Evolutionary conservation across 306 rosid species (phyloP), one percentile per base, ranked within the genome.

Genomic region (Abrus precatorius): DNA sequence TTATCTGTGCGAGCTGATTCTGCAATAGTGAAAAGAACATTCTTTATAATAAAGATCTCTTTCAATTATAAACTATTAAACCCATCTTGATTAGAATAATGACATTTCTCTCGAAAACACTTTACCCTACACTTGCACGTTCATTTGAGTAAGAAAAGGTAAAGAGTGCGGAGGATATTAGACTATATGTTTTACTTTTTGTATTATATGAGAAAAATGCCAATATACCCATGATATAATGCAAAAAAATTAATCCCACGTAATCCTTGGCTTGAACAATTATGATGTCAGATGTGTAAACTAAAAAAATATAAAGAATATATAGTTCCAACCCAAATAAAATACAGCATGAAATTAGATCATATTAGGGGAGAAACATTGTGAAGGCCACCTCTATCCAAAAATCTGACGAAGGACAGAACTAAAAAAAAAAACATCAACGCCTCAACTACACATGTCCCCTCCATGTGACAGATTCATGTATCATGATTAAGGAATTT

Each of bases 391-490:
- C 53, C 54, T 9, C 7, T 8, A 11, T 53, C 60, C 67, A 64
- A 74, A 53, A 65, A 29, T 63, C 2, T 69, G 69, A 81, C 63
- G 9, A 62, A 69, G 52, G 38, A 52, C n/a, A 9, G 1, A n/a
- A 20, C 28, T 7, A 34, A 28, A 36, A 56, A 0, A 28, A 0
- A 33, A 29, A 1, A 20, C 20, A 27, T 48, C 34, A 60, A 61
- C 11, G 62, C 20, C 13, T 47, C 63, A 65, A 69, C 28, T 65
- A 11, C 11, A 67, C 9, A 72, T 70, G 87, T 70, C 85, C 83
- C 84, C 82, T 85, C 90, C 87, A 87, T 84, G 93, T 83, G 91
- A 29, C 8, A 30, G 80, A 69, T 79, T 78, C 84, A 53, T 81
- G 86, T 4, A 52, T 71, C 9, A 60, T 7, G 44, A 61, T 10